A percentile compares a stretch with the other conserved stretches of the same genome.
phyloP scores from a whole-genome alignment of 1,139 yeast genomes.

The Kurtzmaniella quercitrusa region DNA sequence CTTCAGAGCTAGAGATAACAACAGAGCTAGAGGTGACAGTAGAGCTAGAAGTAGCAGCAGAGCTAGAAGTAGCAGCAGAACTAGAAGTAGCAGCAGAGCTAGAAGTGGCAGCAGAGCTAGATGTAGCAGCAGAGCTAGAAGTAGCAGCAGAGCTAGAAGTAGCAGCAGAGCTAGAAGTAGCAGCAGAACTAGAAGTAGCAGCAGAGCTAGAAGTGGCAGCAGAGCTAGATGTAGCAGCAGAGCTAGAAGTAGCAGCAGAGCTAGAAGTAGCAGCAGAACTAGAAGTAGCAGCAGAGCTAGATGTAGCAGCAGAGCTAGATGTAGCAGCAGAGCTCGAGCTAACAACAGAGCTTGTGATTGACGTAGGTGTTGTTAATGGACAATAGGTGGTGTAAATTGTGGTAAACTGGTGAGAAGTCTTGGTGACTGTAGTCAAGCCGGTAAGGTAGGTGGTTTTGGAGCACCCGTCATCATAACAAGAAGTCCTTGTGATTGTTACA shows the following conservation, averaged over 20 bases:
- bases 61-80: background rate
- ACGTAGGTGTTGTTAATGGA: conserved; percentile 13
- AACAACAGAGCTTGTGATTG: background rate
- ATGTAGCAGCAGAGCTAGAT: background rate
- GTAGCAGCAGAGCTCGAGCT: background rate
- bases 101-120: background rate
- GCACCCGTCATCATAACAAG: conserved; percentile 20
- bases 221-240: background rate
- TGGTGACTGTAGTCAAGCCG: conserved; percentile 18
- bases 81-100: background rate
- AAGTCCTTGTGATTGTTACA: background rate
- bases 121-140: background rate
- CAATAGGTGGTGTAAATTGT: conserved; percentile 21
- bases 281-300: background rate
- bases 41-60: background rate
- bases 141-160: background rate
- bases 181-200: background rate
- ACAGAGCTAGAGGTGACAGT: background rate
- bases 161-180: background rate
- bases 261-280: no score
- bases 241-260: background rate
- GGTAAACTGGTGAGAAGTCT: conserved; percentile 11
- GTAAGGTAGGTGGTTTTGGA: conserved; percentile 21
- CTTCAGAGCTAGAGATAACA: background rate
- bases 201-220: background rate